Base-by-base conservation (phyloP, 2,329 filamentous ascomycete genomes). In the Cladosporium sp. region DNA sequence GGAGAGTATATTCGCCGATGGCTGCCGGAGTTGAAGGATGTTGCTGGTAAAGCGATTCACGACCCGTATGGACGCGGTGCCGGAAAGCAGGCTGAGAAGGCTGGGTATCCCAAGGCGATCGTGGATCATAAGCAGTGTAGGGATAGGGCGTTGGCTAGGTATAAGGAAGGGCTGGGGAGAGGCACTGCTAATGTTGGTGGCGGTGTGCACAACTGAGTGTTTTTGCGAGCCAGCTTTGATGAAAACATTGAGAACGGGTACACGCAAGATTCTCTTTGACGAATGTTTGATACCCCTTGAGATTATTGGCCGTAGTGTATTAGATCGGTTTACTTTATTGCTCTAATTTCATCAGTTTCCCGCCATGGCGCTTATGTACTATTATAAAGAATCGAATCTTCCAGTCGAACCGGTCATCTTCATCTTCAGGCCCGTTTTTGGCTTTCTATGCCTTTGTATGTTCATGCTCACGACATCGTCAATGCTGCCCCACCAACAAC, bases 1-100 rank as follows among this genome's bases (percentile, higher is more conserved):
- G 91, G 89, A 0, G 80, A 82, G 18, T 96, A 92, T 65, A 95
- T 96, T 50, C 78, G 86, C 34, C 82, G 81, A 52, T 96, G 89
- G 89, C 75, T 96, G 8, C 84, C 84, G 0, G 90, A 96, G 70
- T 70, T 96, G 54, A 74, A 70, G 19, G 77, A 68, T 0, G 68
- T 92, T 2, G 64, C 79, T 59, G 84, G 80, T 0, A 84, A 83
- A 56, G 86, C 83, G 7, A 80, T 96, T 3, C 89, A 95, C 65
- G 89, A 91, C 57, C 90, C 90, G 1, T 92, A 91, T 65, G 79
- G 73, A 2, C 77, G 84, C 42, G 84, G 85, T 1, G 83, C 77
- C 0, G 79, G 68, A 1, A 69, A 70, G 8, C 68, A 78, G 55
- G 86, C 83, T 7, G 77, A 78, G 69, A 84, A 79, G 69, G 77